Base-by-base conservation (phyloP, 2,329 filamentous ascomycete genomes). In the Sporothrix pseudoabietina region DNA sequence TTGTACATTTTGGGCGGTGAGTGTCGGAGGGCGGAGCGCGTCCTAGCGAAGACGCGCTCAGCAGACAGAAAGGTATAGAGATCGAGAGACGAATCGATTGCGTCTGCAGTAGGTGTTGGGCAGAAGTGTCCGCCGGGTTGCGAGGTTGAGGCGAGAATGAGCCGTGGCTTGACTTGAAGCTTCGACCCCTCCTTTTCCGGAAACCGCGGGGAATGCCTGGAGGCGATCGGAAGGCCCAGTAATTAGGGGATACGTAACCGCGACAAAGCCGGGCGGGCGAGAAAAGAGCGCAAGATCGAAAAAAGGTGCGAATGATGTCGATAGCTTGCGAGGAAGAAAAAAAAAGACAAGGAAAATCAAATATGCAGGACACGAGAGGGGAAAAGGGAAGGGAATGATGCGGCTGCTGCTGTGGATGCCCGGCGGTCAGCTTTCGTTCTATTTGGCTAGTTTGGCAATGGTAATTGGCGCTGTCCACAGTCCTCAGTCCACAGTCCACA, bases 1-100 rank as follows among this genome's bases (percentile, higher is more conserved):
- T 93, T 97, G 87, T 97, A 98, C 92, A 94, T 94, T 81, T 75
- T 78, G 79, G 78, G 59, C 69, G 69, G 61, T 59, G 74, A 4
- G 35, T 41, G 54, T 71, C 73, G 39, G 39, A 19, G 26, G 41
- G 44, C 41, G 52, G 57, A 52, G 69, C 32, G 49, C 61, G 63
- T 55, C 35, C 39, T 35, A 8, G 44, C 8, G 22, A 65, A 47
- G 59, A 71, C 55, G 57, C 44, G 55, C 55, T 54, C 54, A 35
- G 22, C 22, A 69, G 32, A 16, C 55, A 61, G 2, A 57, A 5
- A 7, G 16, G 22, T 35, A 16, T 69, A 39, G 66, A 54, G 47
- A n/a, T 26, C n/a, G 30, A 19, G 12, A 47, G 22, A 47, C 41
- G 30, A 16, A 2, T 39, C 26, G 47, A 68, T 68, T 49, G 65